Evolutionary conservation across 352 stramenopile genomes (phyloP), one percentile per base, ranked within the genome.

Genomic region (Phytophthora sojae): DNA sequence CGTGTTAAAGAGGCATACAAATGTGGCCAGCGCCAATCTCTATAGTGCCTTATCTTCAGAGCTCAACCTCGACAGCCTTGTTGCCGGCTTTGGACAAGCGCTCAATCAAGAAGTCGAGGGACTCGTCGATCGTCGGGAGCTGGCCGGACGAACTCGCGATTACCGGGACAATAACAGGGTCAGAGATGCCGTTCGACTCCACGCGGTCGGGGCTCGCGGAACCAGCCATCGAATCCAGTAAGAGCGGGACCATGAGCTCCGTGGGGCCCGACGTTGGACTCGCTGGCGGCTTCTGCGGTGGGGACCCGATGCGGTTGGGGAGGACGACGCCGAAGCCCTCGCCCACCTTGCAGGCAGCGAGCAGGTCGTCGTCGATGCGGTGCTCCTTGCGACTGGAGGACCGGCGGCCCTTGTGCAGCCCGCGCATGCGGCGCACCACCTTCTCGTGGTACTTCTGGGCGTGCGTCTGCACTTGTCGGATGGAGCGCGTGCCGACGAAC

Each of bases 381-480:
- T 85, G 75, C 49, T 85, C 75, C 11, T 70, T 76, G 45, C 75
- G 74, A 53, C 76, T 56, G 4, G 71, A 71, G 15, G 61, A 68
- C n/a, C 77, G 73, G 57, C 74, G 76, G 11, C 77, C 79, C 67
- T 86, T 82, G 47, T 69, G 82, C n/a, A 87, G 64, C 0, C 77
- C 80, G 6, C 76, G 78, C 57, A 84, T 76, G 15, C 78, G 76
- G 1, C 82, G 78, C 53, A 72, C 72, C 29, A 88, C 72, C 49
- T 89, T 89, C 32, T 92, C 82, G 30, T 87, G 77, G 58, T 85
- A 88, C 63, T 89, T 90, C 51, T 91, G 82, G 32, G 79, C 79
- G 63, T 92, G 84, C 1, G 84, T 92, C 42, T 88, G 82, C 54
- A 85, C 77, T 69, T 92, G 84, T 1, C 82, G 82, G 21, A 86